Base-by-base conservation (phyloP, 1,284 basidiomycete species). In the Erythrobasidium hasegawianum region DNA sequence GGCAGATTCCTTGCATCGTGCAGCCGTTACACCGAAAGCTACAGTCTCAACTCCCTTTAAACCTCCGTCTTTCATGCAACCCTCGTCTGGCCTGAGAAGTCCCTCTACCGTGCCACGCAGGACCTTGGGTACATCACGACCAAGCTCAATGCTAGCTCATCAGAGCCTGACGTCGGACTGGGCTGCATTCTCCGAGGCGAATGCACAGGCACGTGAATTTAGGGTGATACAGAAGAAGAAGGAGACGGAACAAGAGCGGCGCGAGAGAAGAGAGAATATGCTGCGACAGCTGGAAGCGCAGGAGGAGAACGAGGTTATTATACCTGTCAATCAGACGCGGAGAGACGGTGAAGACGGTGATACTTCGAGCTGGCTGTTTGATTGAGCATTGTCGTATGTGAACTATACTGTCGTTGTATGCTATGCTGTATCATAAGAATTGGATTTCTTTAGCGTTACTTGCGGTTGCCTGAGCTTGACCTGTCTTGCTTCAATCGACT, bases 301-400 rank as follows among this genome's bases (percentile, higher is more conserved):
- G 24, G 43, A 55, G n/a, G 62, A 57, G 27, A 43, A 55, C 29
- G 56, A 57, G 9, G 33, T 33, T 11, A 65, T 65, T 14, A 33
- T 65, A 10, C 41, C 20, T 3, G 47, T 65, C 7, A 52, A 65
- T 27, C 55, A 65, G 33, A 58, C n/a, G 20, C 41, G 55, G 47
- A 40, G 56, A 22, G 47, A 58, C 41, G 62, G 62, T 7, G 55
- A 65, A 47, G 41, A n/a, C 1, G 62, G 62, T 29, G 62, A 65
- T 49, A 56, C 62, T 14, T 33, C 29, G 9, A 58, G 55, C 47
- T 65, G 62, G 62, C 41, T 65, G 2, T 65, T 65, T 18, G 55
- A 47, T 47, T 47, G 43, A 47, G n/a, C 14, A 47, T 33, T 33
- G 11, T n/a, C 11, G 11, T 33, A 33, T 33, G 33, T 33, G 33